Evolutionary conservation across 176 grass and related monocot species (phyloP).

Genomic region (Phyllostachys edulis): DNA sequence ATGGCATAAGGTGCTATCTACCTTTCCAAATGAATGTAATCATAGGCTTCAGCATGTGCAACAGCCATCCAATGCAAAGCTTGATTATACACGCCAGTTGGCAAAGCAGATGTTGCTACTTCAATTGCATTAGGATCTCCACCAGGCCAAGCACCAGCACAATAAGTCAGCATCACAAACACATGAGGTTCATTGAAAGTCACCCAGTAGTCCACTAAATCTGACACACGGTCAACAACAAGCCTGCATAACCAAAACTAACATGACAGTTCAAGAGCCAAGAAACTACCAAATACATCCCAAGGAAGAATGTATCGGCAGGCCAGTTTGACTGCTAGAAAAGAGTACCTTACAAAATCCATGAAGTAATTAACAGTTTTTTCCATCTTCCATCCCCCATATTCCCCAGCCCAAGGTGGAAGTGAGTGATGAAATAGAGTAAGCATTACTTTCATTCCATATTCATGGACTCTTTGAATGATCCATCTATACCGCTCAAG

Average conservation of each 20-base stretch:
- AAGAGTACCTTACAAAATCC: constrained; percentile 76
- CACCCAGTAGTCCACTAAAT: constrained; percentile 97
- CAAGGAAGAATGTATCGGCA: constrained; percentile 8
- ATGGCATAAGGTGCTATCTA: constrained; percentile 19
- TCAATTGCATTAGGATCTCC: constrained; percentile 88
- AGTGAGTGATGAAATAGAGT: constrained; percentile 92
- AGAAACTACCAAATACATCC: background rate
- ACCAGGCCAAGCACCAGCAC: constrained; percentile 96
- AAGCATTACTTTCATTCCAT: constrained; percentile 98
- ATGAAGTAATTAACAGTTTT: constrained; percentile 86
- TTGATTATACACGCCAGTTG: constrained; percentile 83
- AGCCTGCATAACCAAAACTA: constrained; percentile 55
- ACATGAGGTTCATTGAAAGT: constrained; percentile 95
- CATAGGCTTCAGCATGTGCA: constrained; percentile 83
- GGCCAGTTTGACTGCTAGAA: background rate
- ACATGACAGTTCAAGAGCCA: constrained; percentile 23
- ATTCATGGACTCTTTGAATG: constrained; percentile 67
- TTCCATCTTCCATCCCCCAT: constrained; percentile 92
- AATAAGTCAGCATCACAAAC: constrained; percentile 95
- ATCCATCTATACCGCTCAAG: constrained; percentile 92
- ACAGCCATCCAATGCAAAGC: constrained; percentile 79
- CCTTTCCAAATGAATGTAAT: constrained; percentile 84
- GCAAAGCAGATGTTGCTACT: constrained; percentile 81
- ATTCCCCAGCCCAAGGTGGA: constrained; percentile 94
- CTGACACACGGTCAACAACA: constrained; percentile 76